phyloP scores from a whole-genome alignment of 176 grass and related monocot species.

The Carex parvula region DNA sequence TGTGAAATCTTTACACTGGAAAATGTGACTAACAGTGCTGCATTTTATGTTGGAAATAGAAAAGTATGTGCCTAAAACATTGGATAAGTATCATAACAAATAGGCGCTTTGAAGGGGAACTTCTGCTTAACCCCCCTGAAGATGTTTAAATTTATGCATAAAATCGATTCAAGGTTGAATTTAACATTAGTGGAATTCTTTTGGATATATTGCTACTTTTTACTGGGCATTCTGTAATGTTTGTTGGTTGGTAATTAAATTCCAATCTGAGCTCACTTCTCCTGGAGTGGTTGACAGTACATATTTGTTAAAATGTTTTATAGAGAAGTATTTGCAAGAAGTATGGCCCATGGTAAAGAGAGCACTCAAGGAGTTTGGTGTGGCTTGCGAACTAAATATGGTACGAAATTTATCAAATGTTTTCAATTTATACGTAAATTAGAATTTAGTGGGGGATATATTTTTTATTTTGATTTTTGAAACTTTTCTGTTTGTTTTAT shows the following conservation, averaged over 20 bases:
- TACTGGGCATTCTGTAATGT: background rate
- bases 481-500: slow-evolving; percentile 10
- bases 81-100: too few species aligned
- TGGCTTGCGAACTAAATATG: slow-evolving; percentile 93
- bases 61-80: too few species aligned
- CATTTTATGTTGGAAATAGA: too few species aligned
- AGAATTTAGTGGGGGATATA: background rate
- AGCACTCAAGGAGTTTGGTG: slow-evolving; percentile 63
- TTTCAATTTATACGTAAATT: background rate
- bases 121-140: too few species aligned
- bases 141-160: too few species aligned
- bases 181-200: background rate
- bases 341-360: slow-evolving; percentile 78
- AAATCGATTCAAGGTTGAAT: too few species aligned
- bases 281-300: background rate
- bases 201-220: background rate
- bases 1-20: too few species aligned
- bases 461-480: background rate
- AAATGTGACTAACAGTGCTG: too few species aligned
- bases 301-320: background rate
- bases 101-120: too few species aligned
- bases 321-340: slow-evolving; percentile 97
- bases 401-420: slow-evolving; percentile 24
- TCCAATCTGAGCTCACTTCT: background rate
- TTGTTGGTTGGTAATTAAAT: background rate